Conservation (phyloP, 202 grass and related monocot genomes). For the Setaria italica region DNA sequence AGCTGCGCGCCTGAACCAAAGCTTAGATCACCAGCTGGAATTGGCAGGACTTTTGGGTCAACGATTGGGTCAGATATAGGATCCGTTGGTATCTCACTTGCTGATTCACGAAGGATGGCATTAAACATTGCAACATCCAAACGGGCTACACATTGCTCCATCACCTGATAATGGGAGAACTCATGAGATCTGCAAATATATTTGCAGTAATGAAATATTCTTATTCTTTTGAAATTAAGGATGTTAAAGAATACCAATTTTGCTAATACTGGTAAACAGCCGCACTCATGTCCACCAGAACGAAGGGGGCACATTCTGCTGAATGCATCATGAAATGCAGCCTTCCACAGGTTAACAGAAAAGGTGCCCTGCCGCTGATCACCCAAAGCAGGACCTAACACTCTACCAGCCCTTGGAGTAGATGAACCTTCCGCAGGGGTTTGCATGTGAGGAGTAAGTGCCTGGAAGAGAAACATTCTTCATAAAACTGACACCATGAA, state of each 20-base stretch:
- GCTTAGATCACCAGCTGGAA: conserved; percentile 89
- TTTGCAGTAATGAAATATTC: conserved; percentile 25
- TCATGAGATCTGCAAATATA: conserved; percentile 28
- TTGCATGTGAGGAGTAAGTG: conserved; percentile 90
- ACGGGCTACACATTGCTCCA: conserved; percentile 92
- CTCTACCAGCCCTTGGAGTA: conserved; percentile 58
- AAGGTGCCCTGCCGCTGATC: conserved; percentile 77
- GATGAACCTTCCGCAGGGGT: conserved; percentile 56
- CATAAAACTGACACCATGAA: conserved; percentile 27
- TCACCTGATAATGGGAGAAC: conserved; percentile 70
- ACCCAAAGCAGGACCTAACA: conserved; percentile 68
- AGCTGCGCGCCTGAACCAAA: conserved; percentile 95
- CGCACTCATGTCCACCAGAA: conserved; percentile 79
- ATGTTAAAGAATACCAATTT: conserved; percentile 71
- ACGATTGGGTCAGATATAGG: conserved; percentile 93
- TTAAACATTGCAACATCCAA: conserved; percentile 98
- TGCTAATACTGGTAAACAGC: conserved; percentile 78
- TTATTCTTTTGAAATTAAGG: conserved; percentile 36
- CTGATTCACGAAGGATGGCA: conserved; percentile 95
- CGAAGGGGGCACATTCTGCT: conserved; percentile 86
- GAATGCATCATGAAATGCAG: conserved; percentile 81
- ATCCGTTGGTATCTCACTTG: conserved; percentile 82
- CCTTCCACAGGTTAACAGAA: conserved; percentile 90
- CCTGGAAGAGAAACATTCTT: conserved; percentile 63
- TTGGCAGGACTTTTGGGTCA: conserved; percentile 88